Evolutionary conservation across 805 yeast species (phyloP).

Genomic region (Metschnikowia colocasiae): DNA sequence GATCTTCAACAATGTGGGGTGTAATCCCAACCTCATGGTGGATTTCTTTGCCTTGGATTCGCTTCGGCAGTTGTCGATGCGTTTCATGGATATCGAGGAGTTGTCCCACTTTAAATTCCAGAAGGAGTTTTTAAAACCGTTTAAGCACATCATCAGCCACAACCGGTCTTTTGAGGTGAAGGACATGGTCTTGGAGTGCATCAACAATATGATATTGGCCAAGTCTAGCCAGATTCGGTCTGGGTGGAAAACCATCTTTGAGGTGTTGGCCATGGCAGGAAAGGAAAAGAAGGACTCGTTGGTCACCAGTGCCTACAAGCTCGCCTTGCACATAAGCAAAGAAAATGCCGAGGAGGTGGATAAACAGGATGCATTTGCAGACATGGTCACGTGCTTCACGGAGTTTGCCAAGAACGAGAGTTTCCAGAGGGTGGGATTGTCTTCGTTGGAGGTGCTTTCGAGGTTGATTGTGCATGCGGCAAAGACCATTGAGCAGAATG

Average conservation of each 20-base stretch:
- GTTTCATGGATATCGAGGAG: constrained; percentile 92
- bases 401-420: constrained; percentile 79
- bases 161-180: constrained; percentile 68
- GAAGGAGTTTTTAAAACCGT: constrained; percentile 88
- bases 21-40: constrained; percentile 70
- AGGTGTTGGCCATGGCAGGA: constrained; percentile 73
- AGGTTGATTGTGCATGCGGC: constrained; percentile 60
- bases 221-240: constrained; percentile 74
- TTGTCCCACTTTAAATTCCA: constrained; percentile 94
- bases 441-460: constrained; percentile 71
- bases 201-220: constrained; percentile 77
- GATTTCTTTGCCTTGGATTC: constrained; percentile 92
- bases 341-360: constrained; percentile 61
- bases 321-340: constrained; percentile 58
- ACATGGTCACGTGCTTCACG: constrained; percentile 70
- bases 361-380: constrained; percentile 63
- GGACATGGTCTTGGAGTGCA: constrained; percentile 86
- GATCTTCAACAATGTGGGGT: constrained; percentile 80
- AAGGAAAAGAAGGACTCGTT: constrained; percentile 52
- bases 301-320: constrained; percentile 60
- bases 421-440: constrained; percentile 77
- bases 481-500: constrained; percentile 23
- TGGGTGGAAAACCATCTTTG: constrained; percentile 92
- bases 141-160: constrained; percentile 70
- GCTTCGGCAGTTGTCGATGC: constrained; percentile 83